These are phyloP conservation scores for Sphagnurus paluster DNA, from an alignment of 1,284 basidiomycete genomes.

Conservation along the genomic window DNA sequence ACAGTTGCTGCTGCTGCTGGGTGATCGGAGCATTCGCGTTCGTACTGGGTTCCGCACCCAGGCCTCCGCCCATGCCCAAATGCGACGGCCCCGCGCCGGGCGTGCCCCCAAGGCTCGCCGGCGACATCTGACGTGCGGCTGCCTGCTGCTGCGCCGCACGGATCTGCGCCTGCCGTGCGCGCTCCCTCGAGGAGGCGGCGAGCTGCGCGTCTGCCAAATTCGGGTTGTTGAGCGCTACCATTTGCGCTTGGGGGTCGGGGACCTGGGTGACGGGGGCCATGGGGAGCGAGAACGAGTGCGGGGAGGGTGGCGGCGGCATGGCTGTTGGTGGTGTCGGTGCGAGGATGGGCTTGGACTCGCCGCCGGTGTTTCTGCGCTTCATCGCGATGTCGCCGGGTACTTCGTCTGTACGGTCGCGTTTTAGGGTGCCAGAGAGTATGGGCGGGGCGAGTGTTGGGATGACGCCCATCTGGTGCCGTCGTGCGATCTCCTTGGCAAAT, in stretches of 20 bases:
- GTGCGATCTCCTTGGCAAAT: constrained; percentile 65
- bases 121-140: constrained; percentile 14
- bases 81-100: constrained; percentile 11
- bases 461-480: constrained; percentile 38
- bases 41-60: background rate
- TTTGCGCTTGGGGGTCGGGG: constrained; percentile 11
- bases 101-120: background rate
- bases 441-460: constrained; percentile 20
- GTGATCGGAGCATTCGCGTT: constrained; percentile 14
- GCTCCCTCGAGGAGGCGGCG: constrained; percentile 36
- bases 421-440: constrained; percentile 33
- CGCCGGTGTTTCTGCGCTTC: constrained; percentile 73
- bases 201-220: constrained; percentile 32
- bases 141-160: constrained; percentile 36
- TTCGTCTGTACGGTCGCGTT: constrained; percentile 66
- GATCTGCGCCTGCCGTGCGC: constrained; percentile 47
- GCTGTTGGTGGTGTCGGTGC: constrained; percentile 23
- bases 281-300: constrained; percentile 13
- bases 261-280: constrained; percentile 9
- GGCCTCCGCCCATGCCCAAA: constrained; percentile 10
- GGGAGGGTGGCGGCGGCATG: constrained; percentile 35
- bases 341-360: constrained; percentile 64
- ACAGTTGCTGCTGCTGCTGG: constrained; percentile 51
- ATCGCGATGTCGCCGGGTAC: constrained; percentile 28
- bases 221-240: constrained; percentile 17